phyloP scores from a whole-genome alignment of 2,329 filamentous ascomycete genomes.

The Aspergillus ochraceus region DNA sequence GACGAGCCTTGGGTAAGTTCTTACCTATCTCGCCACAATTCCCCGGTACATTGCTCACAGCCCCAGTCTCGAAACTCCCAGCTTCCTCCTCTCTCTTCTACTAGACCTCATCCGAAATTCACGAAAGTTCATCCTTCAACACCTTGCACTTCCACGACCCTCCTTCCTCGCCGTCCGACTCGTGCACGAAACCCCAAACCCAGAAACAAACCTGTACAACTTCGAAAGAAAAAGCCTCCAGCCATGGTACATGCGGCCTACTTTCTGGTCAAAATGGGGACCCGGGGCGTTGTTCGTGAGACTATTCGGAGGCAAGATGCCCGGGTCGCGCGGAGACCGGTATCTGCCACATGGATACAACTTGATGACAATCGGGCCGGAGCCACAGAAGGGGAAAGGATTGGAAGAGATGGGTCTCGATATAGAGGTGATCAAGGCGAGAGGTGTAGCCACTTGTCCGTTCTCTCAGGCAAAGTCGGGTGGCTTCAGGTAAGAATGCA shows the following conservation, averaged over 20 bases:
- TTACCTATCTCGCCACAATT: background rate
- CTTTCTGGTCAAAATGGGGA: conserved; percentile 20
- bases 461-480: conserved; percentile 14
- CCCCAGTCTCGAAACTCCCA: conserved; percentile 9
- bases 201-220: conserved; percentile 11
- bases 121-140: conserved; percentile 5
- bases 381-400: conserved; percentile 15
- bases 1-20: conserved; percentile 16
- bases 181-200: conserved; percentile 10
- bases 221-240: conserved; percentile 17
- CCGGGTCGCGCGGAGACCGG: conserved; percentile 10
- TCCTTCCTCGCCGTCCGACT: conserved; percentile 2
- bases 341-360: conserved; percentile 19
- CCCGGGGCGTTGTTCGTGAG: conserved; percentile 16
- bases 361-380: conserved; percentile 21
- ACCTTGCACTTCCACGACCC: conserved; percentile 6
- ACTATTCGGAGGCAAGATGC: conserved; percentile 23
- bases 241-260: conserved; percentile 30
- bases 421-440: conserved; percentile 14
- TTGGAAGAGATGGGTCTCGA: conserved; percentile 16
- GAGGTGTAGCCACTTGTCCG: conserved; percentile 15
- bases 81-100: background rate
- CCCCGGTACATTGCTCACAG: background rate
- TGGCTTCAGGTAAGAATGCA: background rate
- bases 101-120: background rate